Conservation (phyloP, 768 basidiomycete genomes). For the Tulasnella sp. region DNA sequence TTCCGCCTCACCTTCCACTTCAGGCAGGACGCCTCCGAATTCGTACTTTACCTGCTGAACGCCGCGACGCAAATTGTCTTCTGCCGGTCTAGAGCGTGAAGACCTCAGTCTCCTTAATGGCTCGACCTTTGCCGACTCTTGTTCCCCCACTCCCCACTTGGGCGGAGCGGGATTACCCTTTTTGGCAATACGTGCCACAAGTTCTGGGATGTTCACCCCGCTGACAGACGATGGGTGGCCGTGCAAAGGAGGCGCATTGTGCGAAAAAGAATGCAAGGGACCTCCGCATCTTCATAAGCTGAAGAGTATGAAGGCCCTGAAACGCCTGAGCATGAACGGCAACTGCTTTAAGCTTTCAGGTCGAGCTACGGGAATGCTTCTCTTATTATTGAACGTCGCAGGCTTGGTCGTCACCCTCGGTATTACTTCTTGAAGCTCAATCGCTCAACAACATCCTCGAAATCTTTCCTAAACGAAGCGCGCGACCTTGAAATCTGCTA, state of each 20-base stretch:
- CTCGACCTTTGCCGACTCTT: not conserved
- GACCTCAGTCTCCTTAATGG: slow-evolving; percentile 8
- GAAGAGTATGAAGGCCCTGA: not conserved
- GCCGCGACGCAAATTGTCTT: not conserved
- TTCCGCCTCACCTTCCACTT: not conserved
- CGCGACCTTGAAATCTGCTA: not conserved
- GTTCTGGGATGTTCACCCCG: not conserved
- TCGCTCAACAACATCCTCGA: not conserved
- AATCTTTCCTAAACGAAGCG: not conserved
- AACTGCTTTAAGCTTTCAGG: not conserved
- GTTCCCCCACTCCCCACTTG: not conserved
- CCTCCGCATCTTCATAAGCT: not conserved
- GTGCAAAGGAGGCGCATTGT: not conserved
- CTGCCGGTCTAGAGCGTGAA: not conserved
- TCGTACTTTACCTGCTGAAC: not conserved
- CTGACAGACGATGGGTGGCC: not conserved
- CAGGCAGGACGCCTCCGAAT: not conserved
- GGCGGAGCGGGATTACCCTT: not conserved
- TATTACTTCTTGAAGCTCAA: not conserved
- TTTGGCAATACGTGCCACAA: not conserved
- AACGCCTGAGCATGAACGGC: not conserved
- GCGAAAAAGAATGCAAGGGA: not conserved
- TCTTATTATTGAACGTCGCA: not conserved
- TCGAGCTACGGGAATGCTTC: not conserved
- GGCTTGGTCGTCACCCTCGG: not conserved